Percentiles rank a stretch among this genome's conserved stretches.
Evolutionary conservation across 1,139 yeast species (phyloP).

Genomic region (Zhuliangozyma blackwelliae): DNA sequence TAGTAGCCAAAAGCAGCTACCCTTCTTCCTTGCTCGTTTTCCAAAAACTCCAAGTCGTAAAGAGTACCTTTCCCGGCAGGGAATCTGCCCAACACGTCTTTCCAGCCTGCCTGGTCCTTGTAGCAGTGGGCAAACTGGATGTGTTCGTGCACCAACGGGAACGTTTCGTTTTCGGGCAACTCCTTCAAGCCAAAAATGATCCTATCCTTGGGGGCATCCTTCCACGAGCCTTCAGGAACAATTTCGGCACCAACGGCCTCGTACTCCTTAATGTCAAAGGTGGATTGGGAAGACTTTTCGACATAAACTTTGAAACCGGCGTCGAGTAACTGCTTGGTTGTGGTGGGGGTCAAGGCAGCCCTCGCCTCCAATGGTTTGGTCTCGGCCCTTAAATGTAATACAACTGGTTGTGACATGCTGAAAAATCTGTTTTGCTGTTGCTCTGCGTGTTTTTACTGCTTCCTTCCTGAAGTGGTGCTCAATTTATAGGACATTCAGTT

Average conservation of each 20-base stretch:
- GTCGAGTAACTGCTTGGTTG: conserved; percentile 76
- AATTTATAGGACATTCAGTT: too few relatives aligned
- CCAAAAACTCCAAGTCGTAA: conserved; percentile 91
- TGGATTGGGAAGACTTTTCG: conserved; percentile 82
- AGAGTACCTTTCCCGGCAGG: conserved; percentile 87
- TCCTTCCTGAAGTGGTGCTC: too few relatives aligned
- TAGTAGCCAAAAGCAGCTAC: conserved; percentile 98
- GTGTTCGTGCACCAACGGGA: conserved; percentile 93
- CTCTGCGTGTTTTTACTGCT: too few relatives aligned
- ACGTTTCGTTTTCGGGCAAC: conserved; percentile 82
- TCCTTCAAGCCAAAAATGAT: conserved; percentile 92
- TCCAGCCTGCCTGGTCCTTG: conserved; percentile 97
- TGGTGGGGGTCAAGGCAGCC: conserved; percentile 91
- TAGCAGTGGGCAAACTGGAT: conserved; percentile 98
- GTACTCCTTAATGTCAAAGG: conserved; percentile 73
- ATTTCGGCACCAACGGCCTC: conserved; percentile 75
- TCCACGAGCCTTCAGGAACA: conserved; percentile 94
- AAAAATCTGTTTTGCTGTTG: too few relatives aligned
- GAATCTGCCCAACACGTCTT: conserved; percentile 81
- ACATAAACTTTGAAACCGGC: conserved; percentile 88
- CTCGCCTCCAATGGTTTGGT: conserved; percentile 96
- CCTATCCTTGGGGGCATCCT: conserved; percentile 81
- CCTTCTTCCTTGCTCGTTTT: conserved; percentile 92
- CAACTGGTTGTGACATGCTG: conserved; percentile 31
- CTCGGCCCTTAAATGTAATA: conserved; percentile 86